Percentiles rank a stretch among this genome's conserved stretches.
Evolutionary conservation across 495 filamentous ascomycete species (phyloP).

Genomic region (Aspergillus sparsus): DNA sequence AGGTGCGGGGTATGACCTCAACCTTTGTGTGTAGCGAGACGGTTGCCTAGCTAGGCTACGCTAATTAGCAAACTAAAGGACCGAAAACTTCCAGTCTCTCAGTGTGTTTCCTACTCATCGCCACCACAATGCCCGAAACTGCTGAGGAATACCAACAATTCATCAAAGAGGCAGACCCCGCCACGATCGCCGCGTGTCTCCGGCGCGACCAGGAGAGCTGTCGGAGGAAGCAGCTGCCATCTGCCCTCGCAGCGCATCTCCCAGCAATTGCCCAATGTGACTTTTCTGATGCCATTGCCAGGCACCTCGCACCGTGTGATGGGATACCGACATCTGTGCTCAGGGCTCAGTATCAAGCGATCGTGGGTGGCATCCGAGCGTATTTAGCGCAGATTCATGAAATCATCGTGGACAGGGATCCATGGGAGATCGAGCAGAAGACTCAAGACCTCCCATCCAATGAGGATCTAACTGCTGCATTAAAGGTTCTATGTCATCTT

Average conservation of each 20-base stretch:
- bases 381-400: conserved; percentile 25
- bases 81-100: no score
- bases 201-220: conserved; percentile 31
- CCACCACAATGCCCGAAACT: background rate
- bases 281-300: conserved; percentile 24
- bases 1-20: no score
- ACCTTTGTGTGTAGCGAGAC: no score
- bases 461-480: conserved; percentile 28
- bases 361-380: conserved; percentile 34
- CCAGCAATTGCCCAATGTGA: conserved; percentile 13
- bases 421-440: conserved; percentile 3
- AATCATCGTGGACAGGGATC: background rate
- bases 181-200: conserved; percentile 28
- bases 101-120: no score
- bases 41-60: no score
- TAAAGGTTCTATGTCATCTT: conserved; percentile 34
- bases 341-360: conserved; percentile 27
- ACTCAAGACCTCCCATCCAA: conserved; percentile 23
- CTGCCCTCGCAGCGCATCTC: conserved; percentile 26
- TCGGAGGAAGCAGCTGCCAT: conserved; percentile 25
- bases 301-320: conserved; percentile 25
- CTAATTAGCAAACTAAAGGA: no score
- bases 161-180: conserved; percentile 20
- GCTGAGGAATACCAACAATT: conserved; percentile 6
- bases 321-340: conserved; percentile 20